Percentiles rank a stretch among this genome's conserved stretches.
Conservation (phyloP, 495 filamentous ascomycete genomes). For the Rhypophila decipiens region DNA sequence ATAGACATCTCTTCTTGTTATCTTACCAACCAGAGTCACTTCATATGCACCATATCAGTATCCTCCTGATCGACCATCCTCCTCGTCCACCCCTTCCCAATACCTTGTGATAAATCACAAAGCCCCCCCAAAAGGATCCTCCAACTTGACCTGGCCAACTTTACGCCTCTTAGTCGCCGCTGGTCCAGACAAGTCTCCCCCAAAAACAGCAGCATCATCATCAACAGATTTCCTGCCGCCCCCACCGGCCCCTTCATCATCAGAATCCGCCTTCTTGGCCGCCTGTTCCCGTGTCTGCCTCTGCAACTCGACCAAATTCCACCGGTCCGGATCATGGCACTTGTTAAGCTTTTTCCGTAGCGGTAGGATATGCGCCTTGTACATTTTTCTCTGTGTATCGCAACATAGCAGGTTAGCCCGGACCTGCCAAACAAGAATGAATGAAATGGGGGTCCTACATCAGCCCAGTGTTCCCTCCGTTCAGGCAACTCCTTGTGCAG, state of each 20-base stretch:
- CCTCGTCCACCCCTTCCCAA: neutral
- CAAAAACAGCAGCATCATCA: conserved; percentile 39
- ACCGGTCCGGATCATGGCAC: conserved; percentile 68
- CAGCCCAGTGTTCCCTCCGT: conserved; percentile 35
- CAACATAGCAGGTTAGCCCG: neutral
- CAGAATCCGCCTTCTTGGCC: conserved; percentile 34
- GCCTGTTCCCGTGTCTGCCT: conserved; percentile 38
- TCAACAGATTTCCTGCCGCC: no score
- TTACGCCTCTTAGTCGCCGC: conserved; percentile 25
- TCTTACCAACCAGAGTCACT: no score
- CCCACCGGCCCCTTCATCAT: conserved; percentile 18
- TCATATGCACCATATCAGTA: neutral
- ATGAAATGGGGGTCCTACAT: conserved; percentile 20
- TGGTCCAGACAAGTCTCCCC: no score
- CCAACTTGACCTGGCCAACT: conserved; percentile 47
- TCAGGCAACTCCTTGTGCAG: conserved; percentile 42
- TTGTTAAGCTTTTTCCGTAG: conserved; percentile 69
- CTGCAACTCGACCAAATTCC: conserved; percentile 54
- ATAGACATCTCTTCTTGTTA: no score
- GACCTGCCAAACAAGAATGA: neutral
- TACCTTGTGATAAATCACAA: conserved; percentile 5
- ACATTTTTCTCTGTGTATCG: conserved; percentile 20
- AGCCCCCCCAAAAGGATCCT: conserved; percentile 52
- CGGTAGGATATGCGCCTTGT: conserved; percentile 39
- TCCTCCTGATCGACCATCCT: neutral